Evolutionary conservation across 495 filamentous ascomycete species (phyloP).

Genomic region (Lasiosphaeria hispida): DNA sequence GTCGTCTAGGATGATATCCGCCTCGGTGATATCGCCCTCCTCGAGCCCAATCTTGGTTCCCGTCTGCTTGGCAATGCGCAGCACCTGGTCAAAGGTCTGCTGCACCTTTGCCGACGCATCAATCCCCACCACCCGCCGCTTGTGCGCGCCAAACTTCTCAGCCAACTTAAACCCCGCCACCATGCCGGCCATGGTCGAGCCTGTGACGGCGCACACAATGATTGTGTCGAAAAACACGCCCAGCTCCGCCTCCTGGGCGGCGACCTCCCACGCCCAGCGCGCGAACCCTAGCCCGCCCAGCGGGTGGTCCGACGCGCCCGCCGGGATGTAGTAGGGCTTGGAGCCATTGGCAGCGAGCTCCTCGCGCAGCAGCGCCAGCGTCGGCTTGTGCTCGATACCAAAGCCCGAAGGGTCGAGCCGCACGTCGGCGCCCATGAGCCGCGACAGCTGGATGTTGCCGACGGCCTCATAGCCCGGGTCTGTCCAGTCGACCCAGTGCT

Average conservation of each 20-base stretch:
- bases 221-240: slow-evolving; percentile 60
- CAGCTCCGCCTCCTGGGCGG: slow-evolving; percentile 53
- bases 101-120: slow-evolving; percentile 58
- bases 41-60: slow-evolving; percentile 54
- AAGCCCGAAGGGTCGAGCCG: slow-evolving; percentile 50
- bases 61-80: slow-evolving; percentile 59
- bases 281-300: slow-evolving; percentile 64
- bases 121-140: slow-evolving; percentile 56
- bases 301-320: slow-evolving; percentile 64
- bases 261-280: slow-evolving; percentile 62
- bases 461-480: slow-evolving; percentile 53
- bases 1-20: slow-evolving; percentile 59
- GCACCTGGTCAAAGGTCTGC: slow-evolving; percentile 55
- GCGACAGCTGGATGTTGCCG: slow-evolving; percentile 62
- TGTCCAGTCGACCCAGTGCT: slow-evolving; percentile 59
- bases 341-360: slow-evolving; percentile 45
- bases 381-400: slow-evolving; percentile 60
- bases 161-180: slow-evolving; percentile 61
- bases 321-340: slow-evolving; percentile 64
- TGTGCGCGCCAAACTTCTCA: slow-evolving; percentile 39
- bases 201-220: slow-evolving; percentile 62
- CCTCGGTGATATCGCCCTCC: slow-evolving; percentile 53
- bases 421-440: slow-evolving; percentile 60
- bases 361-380: slow-evolving; percentile 44
- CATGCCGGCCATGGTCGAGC: slow-evolving; percentile 61